Conservation (phyloP, 176 grass and related monocot genomes). For the Guadua angustifolia region DNA sequence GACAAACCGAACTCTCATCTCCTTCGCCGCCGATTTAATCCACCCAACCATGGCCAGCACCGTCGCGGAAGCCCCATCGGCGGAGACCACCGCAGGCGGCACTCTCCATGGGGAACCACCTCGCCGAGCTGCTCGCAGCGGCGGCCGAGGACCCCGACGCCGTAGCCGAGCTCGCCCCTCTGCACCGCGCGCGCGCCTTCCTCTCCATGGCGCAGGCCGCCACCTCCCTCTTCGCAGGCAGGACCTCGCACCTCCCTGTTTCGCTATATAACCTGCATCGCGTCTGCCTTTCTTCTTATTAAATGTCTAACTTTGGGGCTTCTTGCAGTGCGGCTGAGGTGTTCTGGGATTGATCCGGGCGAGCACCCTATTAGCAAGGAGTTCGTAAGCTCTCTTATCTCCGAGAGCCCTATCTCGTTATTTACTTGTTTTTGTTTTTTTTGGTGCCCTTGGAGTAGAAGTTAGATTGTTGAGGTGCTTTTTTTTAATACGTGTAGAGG, state of each 20-base stretch:
- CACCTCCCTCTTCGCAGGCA: conserved; percentile 68
- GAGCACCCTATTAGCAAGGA: conserved; percentile 88
- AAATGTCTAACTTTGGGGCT: background rate
- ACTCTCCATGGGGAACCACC: conserved; percentile 59
- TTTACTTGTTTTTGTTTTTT: background rate
- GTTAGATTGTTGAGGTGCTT: background rate
- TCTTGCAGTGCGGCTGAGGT: conserved; percentile 70
- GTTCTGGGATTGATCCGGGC: conserved; percentile 75
- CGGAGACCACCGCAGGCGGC: too few relatives aligned
- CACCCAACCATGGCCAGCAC: background rate
- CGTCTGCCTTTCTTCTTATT: background rate
- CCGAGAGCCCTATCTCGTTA: background rate
- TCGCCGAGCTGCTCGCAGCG: conserved; percentile 62
- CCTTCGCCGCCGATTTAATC: too few relatives aligned
- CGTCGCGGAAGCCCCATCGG: conserved; percentile 21
- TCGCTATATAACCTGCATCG: background rate
- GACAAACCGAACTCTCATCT: too few relatives aligned
- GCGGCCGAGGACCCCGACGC: conserved; percentile 60
- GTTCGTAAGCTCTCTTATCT: conserved; percentile 55
- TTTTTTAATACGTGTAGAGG: background rate
- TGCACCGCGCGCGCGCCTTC: conserved; percentile 66
- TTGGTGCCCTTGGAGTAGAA: background rate
- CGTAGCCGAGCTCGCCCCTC: conserved; percentile 72
- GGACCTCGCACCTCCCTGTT: background rate
- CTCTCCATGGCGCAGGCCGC: conserved; percentile 67